A percentile compares a stretch with the other conserved stretches of the same genome.
These are phyloP conservation scores for Ettlia oleoabundans DNA, from an alignment of 139 green algal genomes.

Conservation along the genomic window DNA sequence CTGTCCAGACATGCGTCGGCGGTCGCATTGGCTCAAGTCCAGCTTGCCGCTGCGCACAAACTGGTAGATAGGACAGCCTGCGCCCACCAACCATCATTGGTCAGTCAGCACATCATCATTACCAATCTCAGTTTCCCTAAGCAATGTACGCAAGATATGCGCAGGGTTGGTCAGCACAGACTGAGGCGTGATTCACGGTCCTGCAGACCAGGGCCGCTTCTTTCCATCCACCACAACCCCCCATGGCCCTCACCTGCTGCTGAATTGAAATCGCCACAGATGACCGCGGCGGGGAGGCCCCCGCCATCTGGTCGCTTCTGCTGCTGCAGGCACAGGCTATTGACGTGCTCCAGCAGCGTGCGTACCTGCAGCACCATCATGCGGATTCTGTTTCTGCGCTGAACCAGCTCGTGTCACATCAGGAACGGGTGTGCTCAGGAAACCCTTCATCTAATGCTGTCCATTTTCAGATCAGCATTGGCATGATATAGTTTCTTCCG, in stretches of 20 bases:
- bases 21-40: conserved; percentile 46
- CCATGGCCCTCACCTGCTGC: conserved; percentile 45
- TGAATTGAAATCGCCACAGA: conserved; percentile 79
- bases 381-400: background rate
- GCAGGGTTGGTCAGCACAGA: background rate
- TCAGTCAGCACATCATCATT: background rate
- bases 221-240: no score
- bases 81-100: background rate
- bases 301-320: conserved; percentile 4
- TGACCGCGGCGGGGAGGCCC: background rate
- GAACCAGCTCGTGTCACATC: background rate
- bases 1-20: conserved; percentile 56
- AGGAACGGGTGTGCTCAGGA: no score
- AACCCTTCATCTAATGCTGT: no score
- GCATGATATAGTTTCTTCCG: no score
- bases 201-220: background rate
- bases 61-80: conserved; percentile 59
- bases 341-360: conserved; percentile 48
- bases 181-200: background rate
- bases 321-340: conserved; percentile 32
- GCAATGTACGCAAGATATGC: no score
- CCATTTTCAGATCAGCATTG: no score
- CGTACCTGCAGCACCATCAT: conserved; percentile 23
- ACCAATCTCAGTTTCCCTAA: no score
- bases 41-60: conserved; percentile 57